A percentile compares a stretch with the other conserved stretches of the same genome.
These are phyloP conservation scores for Trichosporon sp. DNA, from an alignment of 1,284 basidiomycete genomes.

Conservation along the genomic window DNA sequence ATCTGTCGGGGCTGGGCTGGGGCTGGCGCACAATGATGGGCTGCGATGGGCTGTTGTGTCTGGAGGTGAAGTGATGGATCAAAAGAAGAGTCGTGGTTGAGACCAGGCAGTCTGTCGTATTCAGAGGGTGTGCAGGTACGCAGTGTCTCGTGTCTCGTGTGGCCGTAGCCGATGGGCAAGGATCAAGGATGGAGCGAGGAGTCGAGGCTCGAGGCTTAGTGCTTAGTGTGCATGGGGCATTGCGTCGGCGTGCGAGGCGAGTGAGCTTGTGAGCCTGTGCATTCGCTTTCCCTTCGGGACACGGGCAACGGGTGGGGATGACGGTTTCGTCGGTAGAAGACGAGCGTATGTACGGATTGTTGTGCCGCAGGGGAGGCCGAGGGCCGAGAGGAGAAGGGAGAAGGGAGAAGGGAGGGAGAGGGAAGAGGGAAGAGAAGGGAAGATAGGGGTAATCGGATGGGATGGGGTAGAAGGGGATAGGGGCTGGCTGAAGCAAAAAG, in stretches of 20 bases:
- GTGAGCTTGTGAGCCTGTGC: background rate
- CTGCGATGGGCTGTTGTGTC: background rate
- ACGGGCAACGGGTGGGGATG: constrained; percentile 2
- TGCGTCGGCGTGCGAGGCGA: background rate
- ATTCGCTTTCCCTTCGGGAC: background rate
- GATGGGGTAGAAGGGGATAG: background rate
- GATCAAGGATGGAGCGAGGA: background rate
- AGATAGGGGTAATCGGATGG: background rate
- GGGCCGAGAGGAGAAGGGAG: background rate
- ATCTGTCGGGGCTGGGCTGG: background rate
- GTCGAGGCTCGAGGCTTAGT: constrained; percentile 1
- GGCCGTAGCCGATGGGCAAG: background rate
- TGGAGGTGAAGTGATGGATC: background rate
- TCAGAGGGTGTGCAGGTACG: background rate
- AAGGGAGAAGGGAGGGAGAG: background rate
- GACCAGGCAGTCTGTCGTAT: background rate
- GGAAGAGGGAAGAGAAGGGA: background rate
- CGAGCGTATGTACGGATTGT: background rate
- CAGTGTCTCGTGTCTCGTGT: background rate
- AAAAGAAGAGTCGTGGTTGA: background rate
- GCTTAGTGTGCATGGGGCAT: constrained; percentile 5
- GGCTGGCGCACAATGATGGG: background rate
- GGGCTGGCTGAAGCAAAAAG: constrained; percentile 3
- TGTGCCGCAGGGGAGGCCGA: background rate
- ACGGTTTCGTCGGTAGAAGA: constrained; percentile 4